These are phyloP conservation scores for Aspergillus floridensis DNA, from an alignment of 2,329 filamentous ascomycete species.

Conservation along the genomic window DNA sequence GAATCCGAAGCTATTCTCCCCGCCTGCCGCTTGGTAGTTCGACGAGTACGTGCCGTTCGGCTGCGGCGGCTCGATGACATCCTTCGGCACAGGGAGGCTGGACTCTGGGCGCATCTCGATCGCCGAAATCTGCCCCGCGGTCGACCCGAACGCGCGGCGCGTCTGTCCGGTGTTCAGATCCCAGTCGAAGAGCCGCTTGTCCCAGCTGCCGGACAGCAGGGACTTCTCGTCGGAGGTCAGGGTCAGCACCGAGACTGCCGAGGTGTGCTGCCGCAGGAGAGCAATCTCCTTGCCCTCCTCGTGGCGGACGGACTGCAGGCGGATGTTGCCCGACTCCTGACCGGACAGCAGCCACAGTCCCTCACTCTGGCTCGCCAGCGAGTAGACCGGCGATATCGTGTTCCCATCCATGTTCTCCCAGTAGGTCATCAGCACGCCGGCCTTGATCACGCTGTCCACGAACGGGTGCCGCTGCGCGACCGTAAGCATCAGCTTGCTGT, in stretches of 20 bases:
- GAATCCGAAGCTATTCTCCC: conserved; percentile 52
- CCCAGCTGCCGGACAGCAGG: conserved; percentile 91
- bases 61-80: conserved; percentile 54
- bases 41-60: conserved; percentile 69
- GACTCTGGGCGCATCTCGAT: conserved; percentile 81
- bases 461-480: conserved; percentile 96
- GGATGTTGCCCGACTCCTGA: conserved; percentile 85
- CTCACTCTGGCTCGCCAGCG: conserved; percentile 83
- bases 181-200: conserved; percentile 92
- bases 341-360: conserved; percentile 90
- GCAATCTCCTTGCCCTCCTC: conserved; percentile 90
- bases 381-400: conserved; percentile 84
- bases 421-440: conserved; percentile 89
- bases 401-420: conserved; percentile 93
- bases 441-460: conserved; percentile 94
- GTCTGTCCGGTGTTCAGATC: conserved; percentile 83
- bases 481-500: conserved; percentile 87
- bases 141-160: conserved; percentile 72
- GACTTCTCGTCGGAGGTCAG: conserved; percentile 81
- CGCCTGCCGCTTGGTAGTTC: conserved; percentile 65
- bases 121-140: conserved; percentile 78
- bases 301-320: conserved; percentile 87
- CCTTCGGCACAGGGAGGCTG: conserved; percentile 70
- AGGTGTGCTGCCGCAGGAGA: conserved; percentile 77
- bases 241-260: conserved; percentile 83